Percentiles rank a stretch among this genome's conserved stretches.
Conservation (phyloP, 805 yeast genomes). For the Ogataea thermomethanolica region DNA sequence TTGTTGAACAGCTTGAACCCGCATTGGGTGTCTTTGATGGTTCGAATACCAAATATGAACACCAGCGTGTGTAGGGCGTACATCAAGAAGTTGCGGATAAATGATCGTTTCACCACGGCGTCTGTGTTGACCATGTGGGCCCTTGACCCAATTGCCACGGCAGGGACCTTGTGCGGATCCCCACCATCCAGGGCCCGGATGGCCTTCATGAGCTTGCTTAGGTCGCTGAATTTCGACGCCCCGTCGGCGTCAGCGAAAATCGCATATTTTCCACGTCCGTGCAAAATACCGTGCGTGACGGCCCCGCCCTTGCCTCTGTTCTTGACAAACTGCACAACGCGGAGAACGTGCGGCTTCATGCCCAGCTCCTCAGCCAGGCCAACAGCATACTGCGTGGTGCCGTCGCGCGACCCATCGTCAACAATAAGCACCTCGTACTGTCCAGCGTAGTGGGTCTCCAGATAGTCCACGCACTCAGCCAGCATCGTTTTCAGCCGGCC, state of each 20-base stretch:
- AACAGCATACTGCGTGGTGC: conserved; percentile 70
- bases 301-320: conserved; percentile 98
- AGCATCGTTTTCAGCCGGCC: conserved; percentile 67
- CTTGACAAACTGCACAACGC: conserved; percentile 64
- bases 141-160: conserved; percentile 84
- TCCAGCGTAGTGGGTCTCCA: conserved; percentile 33
- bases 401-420: conserved; percentile 89
- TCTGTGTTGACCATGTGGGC: conserved; percentile 96
- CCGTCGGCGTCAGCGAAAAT: conserved; percentile 98
- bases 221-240: conserved; percentile 78
- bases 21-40: conserved; percentile 92
- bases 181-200: conserved; percentile 32
- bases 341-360: conserved; percentile 54
- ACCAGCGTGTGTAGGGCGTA: conserved; percentile 85
- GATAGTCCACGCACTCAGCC: conserved; percentile 58
- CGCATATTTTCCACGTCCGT: conserved; percentile 65
- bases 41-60: conserved; percentile 81
- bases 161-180: conserved; percentile 37
- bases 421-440: conserved; percentile 78
- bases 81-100: conserved; percentile 87
- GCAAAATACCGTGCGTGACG: conserved; percentile 86
- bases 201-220: conserved; percentile 45
- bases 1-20: conserved; percentile 91
- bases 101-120: conserved; percentile 92
- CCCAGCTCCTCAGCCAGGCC: conserved; percentile 50